Base-by-base conservation (phyloP, 139 green algal genomes). In the Eudorina sp. region DNA sequence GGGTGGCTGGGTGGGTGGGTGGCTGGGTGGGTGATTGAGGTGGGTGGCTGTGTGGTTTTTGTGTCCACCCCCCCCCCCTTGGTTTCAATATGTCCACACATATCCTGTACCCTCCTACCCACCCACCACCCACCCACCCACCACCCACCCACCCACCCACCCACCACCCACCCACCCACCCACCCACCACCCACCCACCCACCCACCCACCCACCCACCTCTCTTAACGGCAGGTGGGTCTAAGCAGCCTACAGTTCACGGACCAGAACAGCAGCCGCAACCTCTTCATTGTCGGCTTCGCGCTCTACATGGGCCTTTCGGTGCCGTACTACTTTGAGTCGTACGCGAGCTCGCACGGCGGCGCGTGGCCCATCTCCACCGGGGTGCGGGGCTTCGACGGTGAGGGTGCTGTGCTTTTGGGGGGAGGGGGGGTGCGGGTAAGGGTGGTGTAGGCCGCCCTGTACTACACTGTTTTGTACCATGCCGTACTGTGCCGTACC, bases 211-310 rank as follows among this genome's bases (percentile, higher is more conserved):
- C 11, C 41, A 34, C 36, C 18, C 68, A 16, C 16, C 9, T 36
- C 62, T 29, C 1, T 23, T 7, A 41, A n/a, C n/a, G 43, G 55
- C 83, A 91, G 88, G 88, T 91, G 21, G 91, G 92, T 41, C 72
- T 95, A 7, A 90, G 86, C 34, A 92, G 94, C 81, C 62, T 95
- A 38, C 89, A 95, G 81, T 91, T 91, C 83, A 89, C 90, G 18
- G 88, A 95, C 76, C 84, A 92, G 43, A 91, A 92, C 55, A 90
- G 53, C 72, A 76, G 83, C 45, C 90, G 93, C 77, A 96, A 96
- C 91, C 91, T 96, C 16, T 93, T 96, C 91, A 94, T 96, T 46
- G 77, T 95, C 18, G 91, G 91, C 53, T 94, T 94, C 55, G 83
- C 81, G 25, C 75, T 96, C 58, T 96, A 94, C 89, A 94, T 93